A percentile compares a stretch with the other conserved stretches of the same genome.
Evolutionary conservation across 73 alveolate genomes (phyloP).

Genomic region (Paraurostyla sp.): DNA sequence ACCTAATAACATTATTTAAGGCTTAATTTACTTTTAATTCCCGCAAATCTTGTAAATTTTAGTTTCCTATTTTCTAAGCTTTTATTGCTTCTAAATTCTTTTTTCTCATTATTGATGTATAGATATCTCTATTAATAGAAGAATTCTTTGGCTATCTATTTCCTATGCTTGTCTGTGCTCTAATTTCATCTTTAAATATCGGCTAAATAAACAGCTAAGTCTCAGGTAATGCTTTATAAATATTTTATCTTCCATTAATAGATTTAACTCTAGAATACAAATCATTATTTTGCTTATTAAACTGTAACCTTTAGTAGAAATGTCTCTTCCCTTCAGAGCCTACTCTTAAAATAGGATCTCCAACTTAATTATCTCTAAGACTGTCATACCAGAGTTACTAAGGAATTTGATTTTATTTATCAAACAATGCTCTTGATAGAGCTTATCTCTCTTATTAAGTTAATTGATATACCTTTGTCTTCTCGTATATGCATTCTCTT

Average conservation of each 20-base stretch:
- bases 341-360: background rate
- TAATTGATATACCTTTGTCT: background rate
- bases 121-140: background rate
- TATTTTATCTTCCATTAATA: background rate
- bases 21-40: background rate
- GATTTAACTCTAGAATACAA: background rate
- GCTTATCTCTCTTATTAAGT: background rate
- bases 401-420: background rate
- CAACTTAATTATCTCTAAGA: background rate
- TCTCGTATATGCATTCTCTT: background rate
- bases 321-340: background rate
- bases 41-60: background rate
- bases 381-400: conserved; percentile 6
- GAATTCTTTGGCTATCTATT: background rate
- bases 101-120: background rate
- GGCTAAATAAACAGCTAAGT: background rate
- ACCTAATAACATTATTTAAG: background rate
- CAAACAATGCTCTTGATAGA: background rate
- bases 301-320: background rate
- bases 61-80: background rate
- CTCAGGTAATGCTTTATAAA: background rate
- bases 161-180: background rate
- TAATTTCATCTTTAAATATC: background rate
- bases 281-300: background rate
- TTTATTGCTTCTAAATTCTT: background rate